Evolutionary conservation across 345 rosid genomes (phyloP), one percentile per base, ranked within the genome.

Genomic region (Rhizophora mangle): DNA sequence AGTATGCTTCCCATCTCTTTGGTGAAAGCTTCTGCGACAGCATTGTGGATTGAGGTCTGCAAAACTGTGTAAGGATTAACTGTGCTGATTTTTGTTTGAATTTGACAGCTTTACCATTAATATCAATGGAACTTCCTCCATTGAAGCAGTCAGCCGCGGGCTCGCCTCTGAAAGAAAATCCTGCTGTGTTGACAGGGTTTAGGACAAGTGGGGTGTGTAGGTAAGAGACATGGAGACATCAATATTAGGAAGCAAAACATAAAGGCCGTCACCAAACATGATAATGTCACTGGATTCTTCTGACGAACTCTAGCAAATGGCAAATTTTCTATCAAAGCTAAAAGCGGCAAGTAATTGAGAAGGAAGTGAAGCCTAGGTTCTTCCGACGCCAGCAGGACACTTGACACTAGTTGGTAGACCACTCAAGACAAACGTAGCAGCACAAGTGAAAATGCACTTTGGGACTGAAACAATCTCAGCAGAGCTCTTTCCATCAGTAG

Each of bases 111-210:
- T 72, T 81, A n/a, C 79, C 82, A 18, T 13, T 34, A 46, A 92
- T 70, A 4, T 55, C 72, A 70, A 92, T 78, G 1, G 83, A 78
- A 9, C 64, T 89, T 5, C 88, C 89, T 16, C 79, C 82, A 8
- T 88, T 85, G 82, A 86, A 89, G 64, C 89, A 92, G 51, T 92
- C 97, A 0, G 93, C 57, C 0, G 96, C 85, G 26, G 88, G 73
- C 9, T 86, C 92, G 3, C 87, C 92, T 3, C 20, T 24, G 1
- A 64, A 7, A 76, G 1, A 79, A 0, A 81, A 78, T 3, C 87
- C 56, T 20, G 85, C 82, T 1, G 87, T 82, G 69, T 88, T 91
- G 37, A 84, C 82, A 0, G 91, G 93, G 65, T 89, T 92, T 21
- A 84, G 69, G 15, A 86, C 68, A 10, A 92, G 60, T 0, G 92